A percentile compares a stretch with the other conserved stretches of the same genome.
These are phyloP conservation scores for Cordyceps pruinosa DNA, from an alignment of 2,329 filamentous ascomycete species.

Conservation along the genomic window DNA sequence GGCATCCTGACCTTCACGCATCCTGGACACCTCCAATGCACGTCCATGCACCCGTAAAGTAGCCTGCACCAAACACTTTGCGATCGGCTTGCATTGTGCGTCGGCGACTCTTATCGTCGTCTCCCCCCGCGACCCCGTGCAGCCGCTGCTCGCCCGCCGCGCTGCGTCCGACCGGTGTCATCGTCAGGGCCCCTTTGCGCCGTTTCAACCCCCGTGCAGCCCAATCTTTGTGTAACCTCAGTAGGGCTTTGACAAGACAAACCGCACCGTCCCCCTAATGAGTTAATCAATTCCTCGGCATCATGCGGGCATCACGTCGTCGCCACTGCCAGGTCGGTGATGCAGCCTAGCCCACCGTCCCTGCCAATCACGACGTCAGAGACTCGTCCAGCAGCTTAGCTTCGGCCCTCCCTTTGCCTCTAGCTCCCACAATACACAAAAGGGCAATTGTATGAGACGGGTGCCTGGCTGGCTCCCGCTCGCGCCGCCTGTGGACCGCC, in stretches of 20 bases:
- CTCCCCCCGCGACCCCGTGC: not conserved
- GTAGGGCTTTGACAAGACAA: not conserved
- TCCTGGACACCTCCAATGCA: not conserved
- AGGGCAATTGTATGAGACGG: slow-evolving; percentile 10
- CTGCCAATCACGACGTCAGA: not conserved
- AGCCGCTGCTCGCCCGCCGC: not conserved
- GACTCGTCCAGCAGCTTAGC: not conserved
- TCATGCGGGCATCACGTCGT: slow-evolving; percentile 3
- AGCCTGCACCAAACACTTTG: not conserved
- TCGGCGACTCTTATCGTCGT: not conserved
- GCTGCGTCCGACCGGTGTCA: not conserved
- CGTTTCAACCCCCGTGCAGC: not conserved
- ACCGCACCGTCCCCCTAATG: not conserved
- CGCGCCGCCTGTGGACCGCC: slow-evolving; percentile 6
- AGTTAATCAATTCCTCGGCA: not conserved
- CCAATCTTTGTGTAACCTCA: not conserved
- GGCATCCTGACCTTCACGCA: too few species aligned
- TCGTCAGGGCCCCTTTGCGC: not conserved
- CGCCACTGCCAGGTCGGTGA: not conserved
- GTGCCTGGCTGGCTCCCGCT: slow-evolving; percentile 10
- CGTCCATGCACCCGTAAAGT: not conserved
- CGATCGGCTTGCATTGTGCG: not conserved
- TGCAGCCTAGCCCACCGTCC: not conserved
- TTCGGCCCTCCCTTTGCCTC: not conserved
- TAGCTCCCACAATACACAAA: not conserved